phyloP scores from a whole-genome alignment of 2,329 filamentous ascomycete genomes.

The Proliferodiscus dingleyae region DNA sequence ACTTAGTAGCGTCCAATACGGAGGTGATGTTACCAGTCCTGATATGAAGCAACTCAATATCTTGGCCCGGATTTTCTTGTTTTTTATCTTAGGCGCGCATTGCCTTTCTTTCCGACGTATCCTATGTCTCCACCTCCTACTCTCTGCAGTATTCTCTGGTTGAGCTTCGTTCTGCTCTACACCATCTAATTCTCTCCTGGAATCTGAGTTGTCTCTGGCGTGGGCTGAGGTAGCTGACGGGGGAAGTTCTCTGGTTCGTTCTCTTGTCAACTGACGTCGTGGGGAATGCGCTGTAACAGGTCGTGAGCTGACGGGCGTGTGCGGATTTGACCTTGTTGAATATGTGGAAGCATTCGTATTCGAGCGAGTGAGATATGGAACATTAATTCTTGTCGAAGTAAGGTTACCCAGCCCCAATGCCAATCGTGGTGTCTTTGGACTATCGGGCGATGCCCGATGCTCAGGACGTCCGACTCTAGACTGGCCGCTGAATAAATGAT shows the following conservation, averaged over 20 bases:
- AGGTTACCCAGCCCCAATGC: constrained; percentile 35
- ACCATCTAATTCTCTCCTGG: constrained; percentile 32
- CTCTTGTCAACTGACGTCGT: not conserved
- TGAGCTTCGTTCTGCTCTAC: constrained; percentile 46
- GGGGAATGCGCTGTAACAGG: constrained; percentile 13
- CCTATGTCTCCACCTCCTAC: constrained; percentile 35
- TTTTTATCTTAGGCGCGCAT: constrained; percentile 49
- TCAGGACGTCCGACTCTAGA: constrained; percentile 21
- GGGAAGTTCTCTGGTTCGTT: constrained; percentile 8
- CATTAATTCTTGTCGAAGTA: constrained; percentile 38
- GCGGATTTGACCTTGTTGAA: constrained; percentile 13
- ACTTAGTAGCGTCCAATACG: too few species aligned
- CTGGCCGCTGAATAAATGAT: constrained; percentile 25
- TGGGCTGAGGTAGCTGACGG: constrained; percentile 14
- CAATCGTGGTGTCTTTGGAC: constrained; percentile 45
- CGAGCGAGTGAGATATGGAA: constrained; percentile 38
- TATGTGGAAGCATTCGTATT: constrained; percentile 35
- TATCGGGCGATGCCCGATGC: constrained; percentile 27
- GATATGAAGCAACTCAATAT: constrained; percentile 60
- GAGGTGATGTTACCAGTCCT: constrained; percentile 41
- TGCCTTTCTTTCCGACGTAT: constrained; percentile 20
- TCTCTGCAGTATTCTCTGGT: constrained; percentile 41
- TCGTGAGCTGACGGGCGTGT: constrained; percentile 15
- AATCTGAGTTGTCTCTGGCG: constrained; percentile 10
- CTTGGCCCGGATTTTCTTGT: constrained; percentile 48